These are phyloP conservation scores for Colletotrichum tabaci DNA, from an alignment of 2,329 filamentous ascomycete genomes.

Conservation along the genomic window DNA sequence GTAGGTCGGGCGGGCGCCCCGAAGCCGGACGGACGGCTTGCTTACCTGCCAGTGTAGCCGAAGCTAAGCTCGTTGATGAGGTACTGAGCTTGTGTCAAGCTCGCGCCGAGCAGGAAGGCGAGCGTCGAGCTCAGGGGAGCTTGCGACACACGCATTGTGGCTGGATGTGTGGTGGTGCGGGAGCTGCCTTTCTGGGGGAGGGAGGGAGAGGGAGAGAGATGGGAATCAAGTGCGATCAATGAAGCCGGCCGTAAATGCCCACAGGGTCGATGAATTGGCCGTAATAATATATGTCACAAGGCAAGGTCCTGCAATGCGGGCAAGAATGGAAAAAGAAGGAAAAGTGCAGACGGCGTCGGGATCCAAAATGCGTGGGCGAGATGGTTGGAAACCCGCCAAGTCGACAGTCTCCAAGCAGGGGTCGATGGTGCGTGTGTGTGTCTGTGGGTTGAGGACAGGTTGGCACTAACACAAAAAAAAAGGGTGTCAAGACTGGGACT, in stretches of 20 bases:
- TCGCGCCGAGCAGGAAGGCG: constrained; percentile 60
- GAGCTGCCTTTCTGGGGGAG: constrained; percentile 14
- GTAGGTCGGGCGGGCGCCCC: background rate
- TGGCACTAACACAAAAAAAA: constrained; percentile 43
- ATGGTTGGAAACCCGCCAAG: constrained; percentile 41
- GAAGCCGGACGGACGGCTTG: constrained; percentile 2
- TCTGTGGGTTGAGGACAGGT: constrained; percentile 48
- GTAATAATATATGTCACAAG: constrained; percentile 33
- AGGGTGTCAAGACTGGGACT: constrained; percentile 16
- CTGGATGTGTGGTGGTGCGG: constrained; percentile 33
- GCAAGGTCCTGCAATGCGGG: constrained; percentile 34
- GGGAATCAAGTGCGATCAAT: constrained; percentile 36
- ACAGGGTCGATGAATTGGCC: constrained; percentile 37
- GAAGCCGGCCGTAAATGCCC: constrained; percentile 36
- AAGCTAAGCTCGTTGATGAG: constrained; percentile 84
- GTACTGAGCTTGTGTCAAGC: constrained; percentile 73
- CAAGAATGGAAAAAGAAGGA: constrained; percentile 31
- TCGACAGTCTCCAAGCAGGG: constrained; percentile 34
- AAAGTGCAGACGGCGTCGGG: constrained; percentile 26
- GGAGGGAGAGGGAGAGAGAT: background rate
- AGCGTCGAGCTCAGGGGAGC: constrained; percentile 51
- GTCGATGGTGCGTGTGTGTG: constrained; percentile 32
- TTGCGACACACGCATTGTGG: constrained; percentile 59
- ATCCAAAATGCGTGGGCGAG: constrained; percentile 33
- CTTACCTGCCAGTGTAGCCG: constrained; percentile 76